Base-by-base conservation (phyloP, 345 rosid genomes). In the Gossypium rotundifolium region DNA sequence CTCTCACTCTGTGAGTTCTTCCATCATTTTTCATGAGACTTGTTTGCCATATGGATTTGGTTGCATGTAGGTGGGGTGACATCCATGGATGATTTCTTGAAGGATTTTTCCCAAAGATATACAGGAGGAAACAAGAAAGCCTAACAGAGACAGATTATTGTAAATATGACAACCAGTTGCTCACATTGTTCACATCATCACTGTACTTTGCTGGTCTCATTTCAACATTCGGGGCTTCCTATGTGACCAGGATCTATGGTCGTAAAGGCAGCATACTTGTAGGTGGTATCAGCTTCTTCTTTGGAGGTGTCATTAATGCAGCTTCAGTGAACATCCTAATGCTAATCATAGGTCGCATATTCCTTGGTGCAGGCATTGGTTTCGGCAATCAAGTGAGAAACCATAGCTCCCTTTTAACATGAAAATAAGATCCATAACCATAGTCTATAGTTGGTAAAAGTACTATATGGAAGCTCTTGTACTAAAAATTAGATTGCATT, bases 51-150 rank as follows among this genome's bases (percentile, higher is more conserved):
- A 25, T 27, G 9, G 25, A 25, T 3, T 4, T 64, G 45, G 11
- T 68, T 81, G 73, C 82, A 33, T 33, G 7, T 33, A 94, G 97
- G 97, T 38, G 98, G 97, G 40, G 98, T 94, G 63, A 94, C 97
- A 77, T 92, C 93, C 72, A 94, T 94, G 98, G 97, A 92, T 61
- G 97, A 94, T 86, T 94, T 94, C 88, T 79, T 94, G 87, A 89
- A 74, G 68, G 87, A 0, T 90, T 92, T 67, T 92, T 92, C 82
- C 97, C 97, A 0, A 67, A 40, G 11, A 88, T 92, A 66, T 90
- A 87, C 79, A 76, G 73, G 59, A 86, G 94, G 76, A 92, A 94
- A 80, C 94, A 94, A 73, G 73, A 12, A 40, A 89, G 89, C 73
- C 81, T 90, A 10, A 48, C 77, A 1, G 98, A 94, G 82, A 94